Base-by-base conservation (phyloP, 2,329 filamentous ascomycete species). In the Mariannaea sp. region DNA sequence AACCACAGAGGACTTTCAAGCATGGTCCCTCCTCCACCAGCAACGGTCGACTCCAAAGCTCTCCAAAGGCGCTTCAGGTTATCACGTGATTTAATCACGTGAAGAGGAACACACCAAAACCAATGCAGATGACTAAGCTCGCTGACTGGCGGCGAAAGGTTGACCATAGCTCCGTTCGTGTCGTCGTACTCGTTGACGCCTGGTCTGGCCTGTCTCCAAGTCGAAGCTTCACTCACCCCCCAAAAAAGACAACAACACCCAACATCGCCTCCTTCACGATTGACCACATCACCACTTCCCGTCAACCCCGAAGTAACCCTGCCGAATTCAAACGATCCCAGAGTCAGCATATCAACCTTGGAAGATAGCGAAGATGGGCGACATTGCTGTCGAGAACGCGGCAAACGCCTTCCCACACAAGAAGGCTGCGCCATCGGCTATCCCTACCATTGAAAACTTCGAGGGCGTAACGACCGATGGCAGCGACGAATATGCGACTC, bases 401-500 rank as follows among this genome's bases (percentile, higher is more conserved):
- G 80, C 82, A 72, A 88, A 85, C 80, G 83, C 80, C 64, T 78
- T 87, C 74, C 82, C 88, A 73, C 88, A 92, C 77, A 92, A 89
- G 80, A 95, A 91, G 80, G 80, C 86, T 69, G 81, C 86, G 67
- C 85, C 87, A 45, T 89, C 87, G 58, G 86, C 88, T 68, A 94
- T 96, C 76, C 89, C 91, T 33, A 93, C 90, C 74, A 88, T 96
- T 74, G 92, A 96, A 72, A 87, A 88, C 64, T 86, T 97, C 60
- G 93, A 97, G 74, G 92, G 91, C 56, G 80, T 92, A 57, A 83
- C 86, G 13, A 85, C 84, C 50, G 92, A 96, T 68, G 87, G 86
- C 43, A 89, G 86, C 61, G 93, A 97, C 73, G 93, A 97, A 72
- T 99, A 99, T 74, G 91, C 90, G 46, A 92, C 88, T 33, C 82